Evolutionary conservation across 2,329 filamentous ascomycete genomes (phyloP).

Genomic region (Monosporascus sp.): DNA sequence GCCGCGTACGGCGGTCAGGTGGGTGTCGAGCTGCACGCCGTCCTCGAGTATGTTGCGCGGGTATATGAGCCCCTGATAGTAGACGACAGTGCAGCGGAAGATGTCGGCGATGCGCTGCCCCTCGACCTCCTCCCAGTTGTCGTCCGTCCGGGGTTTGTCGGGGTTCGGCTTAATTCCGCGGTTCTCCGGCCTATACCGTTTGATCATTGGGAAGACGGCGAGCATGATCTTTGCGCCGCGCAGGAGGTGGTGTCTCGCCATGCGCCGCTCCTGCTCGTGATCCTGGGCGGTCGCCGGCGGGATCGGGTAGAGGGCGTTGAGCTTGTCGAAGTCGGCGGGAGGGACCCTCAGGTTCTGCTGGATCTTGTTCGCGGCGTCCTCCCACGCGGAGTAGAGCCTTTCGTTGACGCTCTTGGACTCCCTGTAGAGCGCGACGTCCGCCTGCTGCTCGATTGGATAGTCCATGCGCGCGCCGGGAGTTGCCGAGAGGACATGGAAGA

Average conservation of each 20-base stretch:
- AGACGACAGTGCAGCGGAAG: conserved; percentile 19
- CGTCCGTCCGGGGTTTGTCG: not conserved
- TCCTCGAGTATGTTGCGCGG: conserved; percentile 7
- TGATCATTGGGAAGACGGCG: conserved; percentile 27
- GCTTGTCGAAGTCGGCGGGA: not conserved
- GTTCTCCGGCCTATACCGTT: conserved; percentile 21
- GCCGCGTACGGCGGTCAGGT: conserved; percentile 6
- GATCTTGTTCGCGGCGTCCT: conserved; percentile 1
- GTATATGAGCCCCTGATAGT: conserved; percentile 28
- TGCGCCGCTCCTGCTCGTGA: conserved; percentile 5
- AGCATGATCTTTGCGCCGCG: conserved; percentile 28
- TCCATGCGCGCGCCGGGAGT: conserved; percentile 26
- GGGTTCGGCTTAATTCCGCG: conserved; percentile 5
- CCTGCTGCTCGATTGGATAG: conserved; percentile 18
- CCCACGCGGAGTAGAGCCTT: conserved; percentile 11
- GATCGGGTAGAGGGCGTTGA: not conserved
- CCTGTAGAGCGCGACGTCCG: conserved; percentile 17
- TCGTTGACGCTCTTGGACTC: conserved; percentile 15
- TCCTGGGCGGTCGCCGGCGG: conserved; percentile 1
- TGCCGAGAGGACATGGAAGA: conserved; percentile 26
- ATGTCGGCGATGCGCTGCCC: conserved; percentile 22
- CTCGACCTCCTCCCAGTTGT: conserved; percentile 6
- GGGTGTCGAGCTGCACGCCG: conserved; percentile 12
- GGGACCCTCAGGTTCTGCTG: not conserved
- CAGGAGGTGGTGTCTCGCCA: conserved; percentile 16